These are phyloP conservation scores for Botrytis galanthina DNA, from an alignment of 2,329 filamentous ascomycete genomes.

Conservation along the genomic window DNA sequence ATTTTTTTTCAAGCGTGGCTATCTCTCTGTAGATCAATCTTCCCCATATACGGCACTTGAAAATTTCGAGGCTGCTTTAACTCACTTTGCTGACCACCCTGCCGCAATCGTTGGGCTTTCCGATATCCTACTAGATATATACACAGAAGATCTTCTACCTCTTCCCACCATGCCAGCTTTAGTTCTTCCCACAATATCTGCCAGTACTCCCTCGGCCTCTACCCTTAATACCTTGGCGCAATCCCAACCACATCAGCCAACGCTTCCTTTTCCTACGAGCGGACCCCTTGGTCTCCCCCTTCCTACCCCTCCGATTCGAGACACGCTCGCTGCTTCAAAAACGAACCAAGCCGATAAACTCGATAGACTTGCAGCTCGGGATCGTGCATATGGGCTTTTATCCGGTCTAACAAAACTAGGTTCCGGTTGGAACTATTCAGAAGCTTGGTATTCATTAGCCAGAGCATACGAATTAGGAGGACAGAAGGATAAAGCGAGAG, in stretches of 20 bases:
- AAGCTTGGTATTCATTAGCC: conserved; percentile 89
- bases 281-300: conserved; percentile 36
- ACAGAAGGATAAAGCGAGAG: conserved; percentile 82
- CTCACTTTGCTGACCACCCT: conserved; percentile 76
- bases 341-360: conserved; percentile 31
- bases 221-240: conserved; percentile 25
- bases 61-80: conserved; percentile 79
- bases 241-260: conserved; percentile 25
- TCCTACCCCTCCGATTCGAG: conserved; percentile 22
- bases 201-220: conserved; percentile 32
- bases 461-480: conserved; percentile 84
- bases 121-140: conserved; percentile 82
- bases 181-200: conserved; percentile 31
- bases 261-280: conserved; percentile 19
- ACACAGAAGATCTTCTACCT: conserved; percentile 65
- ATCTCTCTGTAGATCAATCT: conserved; percentile 33
- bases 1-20: conserved; percentile 33
- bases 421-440: conserved; percentile 83
- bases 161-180: conserved; percentile 46
- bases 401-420: conserved; percentile 82
- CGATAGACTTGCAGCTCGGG: conserved; percentile 83
- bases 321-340: conserved; percentile 19
- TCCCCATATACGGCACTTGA: conserved; percentile 66
- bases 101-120: conserved; percentile 78
- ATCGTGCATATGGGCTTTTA: conserved; percentile 82